Conservation (phyloP, 2,329 filamentous ascomycete species). For the Cladosporium halotolerans region DNA sequence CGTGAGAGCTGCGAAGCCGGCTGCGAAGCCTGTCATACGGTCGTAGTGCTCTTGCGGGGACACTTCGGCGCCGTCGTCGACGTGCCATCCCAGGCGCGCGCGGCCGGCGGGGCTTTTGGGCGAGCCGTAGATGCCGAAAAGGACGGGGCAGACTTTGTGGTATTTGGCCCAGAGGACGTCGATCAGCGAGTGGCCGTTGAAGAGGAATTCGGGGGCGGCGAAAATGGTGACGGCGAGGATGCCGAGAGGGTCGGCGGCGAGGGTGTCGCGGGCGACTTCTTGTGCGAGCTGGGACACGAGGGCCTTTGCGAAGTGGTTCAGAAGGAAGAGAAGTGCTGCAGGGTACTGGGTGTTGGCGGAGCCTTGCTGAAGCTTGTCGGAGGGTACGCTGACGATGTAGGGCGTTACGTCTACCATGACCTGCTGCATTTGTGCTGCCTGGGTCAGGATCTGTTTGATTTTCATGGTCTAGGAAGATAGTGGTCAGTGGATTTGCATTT, state of each 20-base stretch:
- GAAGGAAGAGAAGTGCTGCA: conserved; percentile 58
- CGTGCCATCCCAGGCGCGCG: conserved; percentile 65
- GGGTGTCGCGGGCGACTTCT: conserved; percentile 35
- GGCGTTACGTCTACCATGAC: conserved; percentile 23
- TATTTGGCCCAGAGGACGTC: conserved; percentile 87
- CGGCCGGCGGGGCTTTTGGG: conserved; percentile 67
- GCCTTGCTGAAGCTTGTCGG: background rate
- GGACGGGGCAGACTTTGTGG: conserved; percentile 69
- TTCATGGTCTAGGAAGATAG: conserved; percentile 36
- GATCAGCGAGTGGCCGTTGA: conserved; percentile 65
- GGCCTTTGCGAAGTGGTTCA: conserved; percentile 70
- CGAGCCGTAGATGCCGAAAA: conserved; percentile 75
- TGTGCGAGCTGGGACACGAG: conserved; percentile 56
- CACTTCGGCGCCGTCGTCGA: conserved; percentile 28
- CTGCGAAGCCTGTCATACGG: conserved; percentile 75
- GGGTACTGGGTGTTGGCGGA: conserved; percentile 33
- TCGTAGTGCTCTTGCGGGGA: conserved; percentile 60
- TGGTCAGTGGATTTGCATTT: background rate
- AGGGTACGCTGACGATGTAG: conserved; percentile 37
- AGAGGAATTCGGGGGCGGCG: conserved; percentile 52
- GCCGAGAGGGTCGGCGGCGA: conserved; percentile 67
- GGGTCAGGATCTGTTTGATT: conserved; percentile 49
- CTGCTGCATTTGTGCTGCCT: conserved; percentile 17
- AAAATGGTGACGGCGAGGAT: conserved; percentile 70
- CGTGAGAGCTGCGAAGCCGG: conserved; percentile 76